These are phyloP conservation scores for Panicum hallii DNA, from an alignment of 202 grass and related monocot species.

Conservation along the genomic window DNA sequence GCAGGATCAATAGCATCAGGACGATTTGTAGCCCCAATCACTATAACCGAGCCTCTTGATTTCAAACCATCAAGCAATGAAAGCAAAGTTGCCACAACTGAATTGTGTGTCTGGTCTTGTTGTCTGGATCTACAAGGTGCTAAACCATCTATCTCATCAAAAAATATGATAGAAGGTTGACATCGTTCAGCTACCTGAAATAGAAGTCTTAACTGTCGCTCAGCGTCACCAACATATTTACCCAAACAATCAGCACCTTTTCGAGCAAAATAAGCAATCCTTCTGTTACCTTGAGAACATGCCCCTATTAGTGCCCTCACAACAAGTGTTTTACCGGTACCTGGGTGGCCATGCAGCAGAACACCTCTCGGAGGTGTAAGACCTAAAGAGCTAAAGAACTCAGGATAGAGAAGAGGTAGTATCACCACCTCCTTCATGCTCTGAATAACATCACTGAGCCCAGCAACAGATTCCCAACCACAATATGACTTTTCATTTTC, in stretches of 20 bases:
- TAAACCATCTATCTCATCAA: conserved; percentile 99
- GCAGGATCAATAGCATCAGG: conserved; percentile 96
- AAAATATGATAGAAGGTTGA: conserved; percentile 98
- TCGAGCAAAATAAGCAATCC: conserved; percentile 97
- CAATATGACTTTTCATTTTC: conserved; percentile 56
- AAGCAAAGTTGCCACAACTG: conserved; percentile 94
- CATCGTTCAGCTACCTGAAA: conserved; percentile 98
- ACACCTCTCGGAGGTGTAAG: conserved; percentile 92
- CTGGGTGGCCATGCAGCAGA: conserved; percentile 95
- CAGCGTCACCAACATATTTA: conserved; percentile 97
- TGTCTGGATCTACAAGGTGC: conserved; percentile 84
- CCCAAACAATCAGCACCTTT: conserved; percentile 99
- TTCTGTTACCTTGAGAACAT: conserved; percentile 86
- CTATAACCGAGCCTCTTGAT: conserved; percentile 93
- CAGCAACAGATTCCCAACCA: conserved; percentile 99
- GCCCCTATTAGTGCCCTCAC: conserved; percentile 95
- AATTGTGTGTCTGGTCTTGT: conserved; percentile 99
- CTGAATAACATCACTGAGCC: conserved; percentile 86
- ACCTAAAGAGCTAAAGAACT: conserved; percentile 81
- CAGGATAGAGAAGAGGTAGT: conserved; percentile 91
- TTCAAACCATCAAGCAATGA: conserved; percentile 98
- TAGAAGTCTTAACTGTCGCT: conserved; percentile 95
- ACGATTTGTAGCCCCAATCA: conserved; percentile 95
- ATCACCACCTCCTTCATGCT: conserved; percentile 97
- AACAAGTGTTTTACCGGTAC: conserved; percentile 96